phyloP scores from a whole-genome alignment of 2,329 filamentous ascomycete genomes.

The Epichloe sylvatica region DNA sequence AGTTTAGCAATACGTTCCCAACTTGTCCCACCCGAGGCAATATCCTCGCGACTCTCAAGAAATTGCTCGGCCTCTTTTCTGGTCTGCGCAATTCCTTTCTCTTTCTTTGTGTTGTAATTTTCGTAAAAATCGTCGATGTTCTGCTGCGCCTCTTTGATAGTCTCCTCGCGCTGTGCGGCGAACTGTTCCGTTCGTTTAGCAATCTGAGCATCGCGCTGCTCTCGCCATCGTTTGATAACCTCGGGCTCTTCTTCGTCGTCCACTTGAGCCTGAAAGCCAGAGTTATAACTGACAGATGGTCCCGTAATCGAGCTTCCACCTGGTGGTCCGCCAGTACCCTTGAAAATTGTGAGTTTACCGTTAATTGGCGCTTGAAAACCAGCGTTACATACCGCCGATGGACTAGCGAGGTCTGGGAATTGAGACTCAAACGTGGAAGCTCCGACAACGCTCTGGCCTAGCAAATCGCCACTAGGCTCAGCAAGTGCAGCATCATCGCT shows the following conservation, averaged over 20 bases:
- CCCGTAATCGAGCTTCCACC: constrained; percentile 51
- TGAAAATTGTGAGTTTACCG: not conserved
- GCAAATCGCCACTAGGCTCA: constrained; percentile 54
- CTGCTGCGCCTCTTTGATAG: constrained; percentile 74
- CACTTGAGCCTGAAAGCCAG: constrained; percentile 42
- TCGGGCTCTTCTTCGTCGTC: constrained; percentile 72
- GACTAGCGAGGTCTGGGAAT: constrained; percentile 61
- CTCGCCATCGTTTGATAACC: constrained; percentile 82
- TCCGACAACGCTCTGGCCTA: constrained; percentile 49
- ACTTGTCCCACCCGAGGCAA: constrained; percentile 84
- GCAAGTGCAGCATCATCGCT: constrained; percentile 54
- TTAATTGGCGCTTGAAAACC: no score
- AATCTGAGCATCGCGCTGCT: constrained; percentile 70
- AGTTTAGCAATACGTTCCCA: constrained; percentile 98
- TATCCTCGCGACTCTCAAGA: constrained; percentile 76
- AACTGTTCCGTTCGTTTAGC: constrained; percentile 76
- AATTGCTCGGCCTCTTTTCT: constrained; percentile 89
- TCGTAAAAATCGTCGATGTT: constrained; percentile 99
- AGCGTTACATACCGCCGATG: constrained; percentile 19
- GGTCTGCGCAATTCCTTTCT: constrained; percentile 81
- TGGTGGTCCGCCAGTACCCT: constrained; percentile 18
- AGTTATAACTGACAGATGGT: constrained; percentile 48
- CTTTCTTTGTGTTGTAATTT: constrained; percentile 96
- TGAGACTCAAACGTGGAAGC: constrained; percentile 62
- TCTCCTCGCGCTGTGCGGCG: constrained; percentile 67